Percentiles rank a stretch among this genome's conserved stretches.
Evolutionary conservation across 768 basidiomycete genomes (phyloP).

Genomic region (Lactarius deliciosus): DNA sequence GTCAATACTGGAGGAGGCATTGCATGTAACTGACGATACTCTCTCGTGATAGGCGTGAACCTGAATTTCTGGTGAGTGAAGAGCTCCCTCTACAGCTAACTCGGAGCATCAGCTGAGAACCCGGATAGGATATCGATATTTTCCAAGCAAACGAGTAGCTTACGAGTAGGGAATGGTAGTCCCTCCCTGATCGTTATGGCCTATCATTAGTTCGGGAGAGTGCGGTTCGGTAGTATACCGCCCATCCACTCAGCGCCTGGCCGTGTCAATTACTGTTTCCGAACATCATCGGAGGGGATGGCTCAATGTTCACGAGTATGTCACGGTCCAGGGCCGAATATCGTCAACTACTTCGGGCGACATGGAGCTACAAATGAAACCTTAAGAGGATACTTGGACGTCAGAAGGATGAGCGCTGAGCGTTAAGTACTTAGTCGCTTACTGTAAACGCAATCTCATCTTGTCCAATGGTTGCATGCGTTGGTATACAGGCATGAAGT

Average conservation of each 20-base stretch:
- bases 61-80: neutral
- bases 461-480: neutral
- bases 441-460: neutral
- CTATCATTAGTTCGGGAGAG: neutral
- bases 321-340: conserved; percentile 7
- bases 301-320: neutral
- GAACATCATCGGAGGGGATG: neutral
- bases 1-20: neutral
- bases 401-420: neutral
- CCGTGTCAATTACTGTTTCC: neutral
- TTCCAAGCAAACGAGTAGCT: neutral
- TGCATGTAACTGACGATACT: neutral
- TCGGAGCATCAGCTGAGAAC: neutral
- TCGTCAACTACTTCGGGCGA: neutral
- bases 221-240: no score
- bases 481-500: neutral
- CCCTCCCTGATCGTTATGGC: no score
- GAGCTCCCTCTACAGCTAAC: neutral
- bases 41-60: neutral
- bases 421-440: neutral
- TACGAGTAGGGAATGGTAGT: neutral
- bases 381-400: conserved; percentile 8
- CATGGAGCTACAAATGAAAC: neutral
- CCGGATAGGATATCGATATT: neutral
- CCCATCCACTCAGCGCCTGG: no score